These are phyloP conservation scores for Macrotyloma uniflorum DNA, from an alignment of 306 rosid genomes.

Conservation along the genomic window DNA sequence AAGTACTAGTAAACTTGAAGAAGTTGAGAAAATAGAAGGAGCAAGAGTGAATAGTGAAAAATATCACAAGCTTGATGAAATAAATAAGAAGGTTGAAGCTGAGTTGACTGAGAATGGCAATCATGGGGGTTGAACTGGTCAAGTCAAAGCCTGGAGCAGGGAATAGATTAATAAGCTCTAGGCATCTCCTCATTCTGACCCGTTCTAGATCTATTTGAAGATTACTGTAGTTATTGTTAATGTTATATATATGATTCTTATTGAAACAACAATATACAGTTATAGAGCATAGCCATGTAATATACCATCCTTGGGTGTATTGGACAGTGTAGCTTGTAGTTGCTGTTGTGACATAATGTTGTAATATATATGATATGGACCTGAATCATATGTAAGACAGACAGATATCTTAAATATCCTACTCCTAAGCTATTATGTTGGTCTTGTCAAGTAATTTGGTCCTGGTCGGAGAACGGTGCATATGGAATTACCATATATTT, in stretches of 20 bases:
- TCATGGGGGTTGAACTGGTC: slow-evolving; percentile 46
- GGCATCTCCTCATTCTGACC: slow-evolving; percentile 54
- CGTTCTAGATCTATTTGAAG: slow-evolving; percentile 50
- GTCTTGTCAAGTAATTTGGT: neutral
- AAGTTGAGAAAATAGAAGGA: slow-evolving; percentile 42
- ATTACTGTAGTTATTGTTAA: slow-evolving; percentile 58
- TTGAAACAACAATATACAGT: slow-evolving; percentile 55
- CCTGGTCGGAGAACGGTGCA: neutral
- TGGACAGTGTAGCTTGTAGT: slow-evolving; percentile 56
- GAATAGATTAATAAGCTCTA: slow-evolving; percentile 37
- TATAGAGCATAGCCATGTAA: slow-evolving; percentile 60
- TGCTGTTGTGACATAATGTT: slow-evolving; percentile 49
- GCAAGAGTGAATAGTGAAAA: slow-evolving; percentile 51
- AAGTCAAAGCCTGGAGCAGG: slow-evolving; percentile 35
- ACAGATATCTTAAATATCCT: slow-evolving; percentile 32
- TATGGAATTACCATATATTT: neutral
- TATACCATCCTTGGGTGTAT: slow-evolving; percentile 57
- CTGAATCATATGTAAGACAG: slow-evolving; percentile 42
- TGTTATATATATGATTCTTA: slow-evolving; percentile 65
- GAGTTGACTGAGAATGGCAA: slow-evolving; percentile 50
- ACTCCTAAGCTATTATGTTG: neutral
- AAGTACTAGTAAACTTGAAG: slow-evolving; percentile 50
- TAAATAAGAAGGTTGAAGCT: slow-evolving; percentile 49
- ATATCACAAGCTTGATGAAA: slow-evolving; percentile 37
- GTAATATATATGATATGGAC: slow-evolving; percentile 57